Base-by-base conservation (phyloP, 2,329 filamentous ascomycete genomes). In the Ophiostoma ips region DNA sequence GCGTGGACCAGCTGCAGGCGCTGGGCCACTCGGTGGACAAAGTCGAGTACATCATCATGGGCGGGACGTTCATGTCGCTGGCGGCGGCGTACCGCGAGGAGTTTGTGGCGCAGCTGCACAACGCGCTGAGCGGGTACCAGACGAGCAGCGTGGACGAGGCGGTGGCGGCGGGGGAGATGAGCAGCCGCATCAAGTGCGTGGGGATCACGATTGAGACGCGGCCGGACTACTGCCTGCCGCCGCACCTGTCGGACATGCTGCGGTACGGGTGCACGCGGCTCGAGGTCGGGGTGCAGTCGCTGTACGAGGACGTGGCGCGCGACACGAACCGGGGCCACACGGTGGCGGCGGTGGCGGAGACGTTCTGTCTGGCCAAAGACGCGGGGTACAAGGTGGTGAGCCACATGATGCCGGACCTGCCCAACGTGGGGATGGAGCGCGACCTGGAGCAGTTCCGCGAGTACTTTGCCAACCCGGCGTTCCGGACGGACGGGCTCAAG, bases 41-140 rank as follows among this genome's bases (percentile, higher is more conserved):
- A 66, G 92, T 98, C 21, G 92, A 98, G 70, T 98, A 96, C 66
- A 98, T 98, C 62, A 95, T 98, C 63, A 98, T 98, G 92, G 92
- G 92, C 53, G 92, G 92, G 57, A 98, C 92, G 0, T 98, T 98
- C 68, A 98, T 98, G 94, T 96, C 90, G 3, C 69, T 98, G 24
- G 76, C 90, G 9, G 81, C 88, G 60, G 81, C 83, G 21, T 98
- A 98, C 65, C 76, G 92, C 28, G 87, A 98, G 54, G 81, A 86
- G 51, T 98, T 98, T 61, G 95, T 98, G 53, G 84, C 88, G 1
- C 90, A 95, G 62, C 75, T 98, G 47, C 92, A 98, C 69, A 98
- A 98, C 62, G 92, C 92, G 1, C 77, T 98, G 8, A 95, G 88
- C 57, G 92, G 92, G 8, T 98, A 98, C 63, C 87, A 94, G 60